phyloP scores from a whole-genome alignment of 257 asterid species.

The Thymus mandschuricus region DNA sequence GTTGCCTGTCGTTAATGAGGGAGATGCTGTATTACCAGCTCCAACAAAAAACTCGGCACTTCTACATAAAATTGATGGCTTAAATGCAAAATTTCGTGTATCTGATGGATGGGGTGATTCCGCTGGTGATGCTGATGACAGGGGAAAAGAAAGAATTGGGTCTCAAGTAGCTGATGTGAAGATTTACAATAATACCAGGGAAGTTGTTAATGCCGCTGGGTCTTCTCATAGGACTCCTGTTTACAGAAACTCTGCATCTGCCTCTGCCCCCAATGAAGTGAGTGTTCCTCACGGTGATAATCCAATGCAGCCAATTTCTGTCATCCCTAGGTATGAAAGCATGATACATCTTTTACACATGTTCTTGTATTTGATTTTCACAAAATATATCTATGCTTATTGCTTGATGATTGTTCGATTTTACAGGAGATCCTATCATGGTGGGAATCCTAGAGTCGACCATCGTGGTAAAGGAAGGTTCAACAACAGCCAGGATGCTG shows the following conservation, averaged over 20 bases:
- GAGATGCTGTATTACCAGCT: constrained; percentile 44
- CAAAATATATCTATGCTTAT: constrained; percentile 4
- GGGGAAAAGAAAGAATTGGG: constrained; percentile 50
- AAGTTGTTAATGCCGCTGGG: constrained; percentile 39
- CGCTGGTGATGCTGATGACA: constrained; percentile 33
- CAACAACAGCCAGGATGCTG: constrained; percentile 51
- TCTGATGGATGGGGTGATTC: constrained; percentile 62
- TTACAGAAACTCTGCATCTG: constrained; percentile 40
- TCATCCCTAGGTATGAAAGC: constrained; percentile 56
- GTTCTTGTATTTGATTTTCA: neutral
- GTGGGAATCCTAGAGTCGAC: constrained; percentile 53
- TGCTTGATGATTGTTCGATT: constrained; percentile 26
- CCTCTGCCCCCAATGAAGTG: constrained; percentile 40
- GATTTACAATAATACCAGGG: constrained; percentile 33
- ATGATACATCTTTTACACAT: constrained; percentile 11
- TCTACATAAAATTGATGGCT: constrained; percentile 79
- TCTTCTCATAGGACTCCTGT: constrained; percentile 37
- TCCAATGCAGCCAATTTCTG: constrained; percentile 47
- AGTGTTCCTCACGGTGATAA: constrained; percentile 43
- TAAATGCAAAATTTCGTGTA: constrained; percentile 77
- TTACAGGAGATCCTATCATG: constrained; percentile 66
- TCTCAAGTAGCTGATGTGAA: constrained; percentile 40
- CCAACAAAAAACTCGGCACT: constrained; percentile 52
- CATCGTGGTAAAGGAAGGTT: constrained; percentile 61
- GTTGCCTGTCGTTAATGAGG: constrained; percentile 37